Evolutionary conservation across 1,284 basidiomycete genomes (phyloP), one percentile per base, ranked within the genome.

Genomic region (Testicularia cyperi): DNA sequence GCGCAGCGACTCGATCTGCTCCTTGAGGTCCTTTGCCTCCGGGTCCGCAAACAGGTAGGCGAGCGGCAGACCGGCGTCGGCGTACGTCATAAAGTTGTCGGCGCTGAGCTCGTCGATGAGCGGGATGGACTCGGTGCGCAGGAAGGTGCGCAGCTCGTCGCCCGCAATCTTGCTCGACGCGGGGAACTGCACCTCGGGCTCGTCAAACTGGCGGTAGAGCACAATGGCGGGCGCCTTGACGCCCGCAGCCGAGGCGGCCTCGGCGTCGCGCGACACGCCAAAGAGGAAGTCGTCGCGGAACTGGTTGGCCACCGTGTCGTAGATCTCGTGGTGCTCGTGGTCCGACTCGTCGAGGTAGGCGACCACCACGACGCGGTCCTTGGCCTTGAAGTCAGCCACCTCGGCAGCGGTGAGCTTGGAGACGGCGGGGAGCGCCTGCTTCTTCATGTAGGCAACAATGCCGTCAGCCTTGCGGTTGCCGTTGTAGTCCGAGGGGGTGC

Each of bases 381-480:
- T 84, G 38, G 82, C 82, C 80, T 85, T 85, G 84, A 98, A 96
- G 60, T 92, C 88, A 41, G 85, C 83, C 75, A 88, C 85, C 78
- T 87, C 88, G 34, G 79, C 83, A 18, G 81, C 78, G 3, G 86
- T 88, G 25, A 99, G 84, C 26, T 84, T 81, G 5, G 89, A 86
- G 36, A 98, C 86, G 29, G 95, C 90, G n/a, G 95, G 95, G 15
- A 98, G 84, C 8, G 89, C 86, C 83, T 97, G 95, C 92, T 98
- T 97, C 81, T 84, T 79, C 95, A 99, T 97, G 82, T 97, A 97
- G 77, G 85, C 86, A 77, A 97, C 82, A 74, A 99, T 98, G 23
- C 95, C 94, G 66, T 98, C 95, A 14, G 91, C 86, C 79, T 96
- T 90, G 49, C 95, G 84, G 32, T 91, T 87, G 36, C 95, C 95